Evolutionary conservation across 148 eudicot genomes (phyloP), one percentile per base, ranked within the genome.

Genomic region (Silene conica): DNA sequence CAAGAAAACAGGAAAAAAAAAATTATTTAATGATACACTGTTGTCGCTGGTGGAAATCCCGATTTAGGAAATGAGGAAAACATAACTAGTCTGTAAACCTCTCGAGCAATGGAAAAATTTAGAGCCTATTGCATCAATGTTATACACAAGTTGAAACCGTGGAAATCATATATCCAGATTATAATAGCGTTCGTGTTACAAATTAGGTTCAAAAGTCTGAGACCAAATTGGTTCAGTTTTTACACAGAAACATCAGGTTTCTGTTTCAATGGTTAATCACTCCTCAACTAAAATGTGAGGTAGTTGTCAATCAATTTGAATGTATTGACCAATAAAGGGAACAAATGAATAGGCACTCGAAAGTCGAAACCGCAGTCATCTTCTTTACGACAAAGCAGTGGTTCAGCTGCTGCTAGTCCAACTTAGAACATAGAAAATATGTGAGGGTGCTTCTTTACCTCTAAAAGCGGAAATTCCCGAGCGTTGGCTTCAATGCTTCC

Each of bases 401-500:
- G 11, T 41, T 22, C 38, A 25, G 11, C 12, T 61, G 75, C 8
- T 28, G 4, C 8, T 28, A 1, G 63, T 70, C 25, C 43, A 57
- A 13, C 15, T 10, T 11, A 63, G 19, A 74, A 26, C 50, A 50
- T n/a, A n/a, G n/a, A 43, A n/a, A 22, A 22, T 3, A 10, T 31
- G 1, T 10, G 9, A 12, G 34, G 54, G 28, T 2, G n/a, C 52
- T 62, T 61, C 23, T 58, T 60, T 26, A 6, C 78, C 68, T 43
- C 21, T 38, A 18, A 25, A 19, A 66, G 12, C 7, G 22, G 8
- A 13, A 1, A 9, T 21, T n/a, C 60, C 28, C 7, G 13, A 25
- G 38, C 28, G 7, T 23, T 43, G 48, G 57, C n/a, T 38, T 91
- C 80, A 91, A 62, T 83, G 87, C 48, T 85, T 69, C 85, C 74